phyloP scores from a whole-genome alignment of 129 eudicot species.

The Ambrosia artemisiifolia region DNA sequence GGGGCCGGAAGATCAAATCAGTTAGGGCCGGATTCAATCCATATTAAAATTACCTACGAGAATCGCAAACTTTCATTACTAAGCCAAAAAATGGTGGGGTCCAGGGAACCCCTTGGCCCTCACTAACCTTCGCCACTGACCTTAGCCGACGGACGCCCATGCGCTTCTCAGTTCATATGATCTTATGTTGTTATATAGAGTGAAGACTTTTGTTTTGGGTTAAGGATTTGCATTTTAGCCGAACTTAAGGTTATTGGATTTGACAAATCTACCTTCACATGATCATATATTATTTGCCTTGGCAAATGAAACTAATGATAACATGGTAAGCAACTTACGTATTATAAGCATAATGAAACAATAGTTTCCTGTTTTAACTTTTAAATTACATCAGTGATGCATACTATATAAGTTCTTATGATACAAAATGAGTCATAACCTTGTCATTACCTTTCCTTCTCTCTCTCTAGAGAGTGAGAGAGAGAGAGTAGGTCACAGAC shows the following conservation, averaged over 20 bases:
- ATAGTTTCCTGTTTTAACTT: background rate
- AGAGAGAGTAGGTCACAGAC: constrained; percentile 8
- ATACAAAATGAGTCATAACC: background rate
- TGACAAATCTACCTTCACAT: too few relatives aligned
- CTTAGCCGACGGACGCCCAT: too few relatives aligned
- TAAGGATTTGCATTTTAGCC: background rate
- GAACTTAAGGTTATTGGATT: background rate
- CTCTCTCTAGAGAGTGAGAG: background rate
- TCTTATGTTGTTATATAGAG: background rate
- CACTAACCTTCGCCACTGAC: too few relatives aligned
- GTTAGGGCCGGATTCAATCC: too few relatives aligned
- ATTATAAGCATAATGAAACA: background rate
- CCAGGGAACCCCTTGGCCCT: too few relatives aligned
- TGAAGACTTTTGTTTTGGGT: background rate
- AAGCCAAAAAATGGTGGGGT: too few relatives aligned
- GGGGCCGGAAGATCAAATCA: too few relatives aligned
- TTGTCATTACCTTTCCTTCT: background rate
- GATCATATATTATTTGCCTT: background rate
- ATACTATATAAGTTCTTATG: background rate
- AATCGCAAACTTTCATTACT: too few relatives aligned
- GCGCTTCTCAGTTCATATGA: too few relatives aligned
- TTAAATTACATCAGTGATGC: background rate
- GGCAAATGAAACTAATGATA: background rate
- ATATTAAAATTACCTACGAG: too few relatives aligned
- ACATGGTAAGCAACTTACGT: background rate